A percentile compares a stretch with the other conserved stretches of the same genome.
Conservation (phyloP, 2,329 filamentous ascomycete genomes). For the Sporothrix humicola region DNA sequence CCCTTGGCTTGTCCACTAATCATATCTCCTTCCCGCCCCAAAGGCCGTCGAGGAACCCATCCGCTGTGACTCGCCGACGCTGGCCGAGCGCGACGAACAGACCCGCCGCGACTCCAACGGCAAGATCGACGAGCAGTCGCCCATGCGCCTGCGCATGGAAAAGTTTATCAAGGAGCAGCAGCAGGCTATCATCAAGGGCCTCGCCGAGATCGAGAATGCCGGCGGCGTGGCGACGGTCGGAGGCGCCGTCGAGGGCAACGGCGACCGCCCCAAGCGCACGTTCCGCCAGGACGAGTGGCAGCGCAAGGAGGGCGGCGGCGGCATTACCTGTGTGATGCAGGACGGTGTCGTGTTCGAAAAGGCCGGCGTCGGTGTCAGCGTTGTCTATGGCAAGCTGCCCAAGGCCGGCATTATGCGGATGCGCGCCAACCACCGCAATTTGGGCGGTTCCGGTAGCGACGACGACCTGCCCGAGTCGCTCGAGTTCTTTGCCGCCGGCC, state of each 20-base stretch:
- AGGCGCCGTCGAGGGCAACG: conserved; percentile 33
- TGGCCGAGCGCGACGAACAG: conserved; percentile 83
- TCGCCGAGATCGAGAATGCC: conserved; percentile 67
- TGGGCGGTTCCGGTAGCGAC: conserved; percentile 64
- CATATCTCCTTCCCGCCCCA: no score
- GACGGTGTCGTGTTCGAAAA: conserved; percentile 98
- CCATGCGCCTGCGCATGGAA: conserved; percentile 98
- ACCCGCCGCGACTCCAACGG: conserved; percentile 74
- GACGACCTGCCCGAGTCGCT: conserved; percentile 68
- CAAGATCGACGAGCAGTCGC: conserved; percentile 73
- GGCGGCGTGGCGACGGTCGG: conserved; percentile 34
- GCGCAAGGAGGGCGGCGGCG: conserved; percentile 86
- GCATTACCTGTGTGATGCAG: conserved; percentile 92
- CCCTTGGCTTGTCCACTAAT: no score
- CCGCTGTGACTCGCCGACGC: conserved; percentile 67
- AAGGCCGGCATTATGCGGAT: conserved; percentile 89
- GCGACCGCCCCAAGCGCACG: conserved; percentile 55
- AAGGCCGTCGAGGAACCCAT: conserved; percentile 53
- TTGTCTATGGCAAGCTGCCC: conserved; percentile 91
- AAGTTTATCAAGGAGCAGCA: conserved; percentile 94
- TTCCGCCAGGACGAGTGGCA: conserved; percentile 89
- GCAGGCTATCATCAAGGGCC: conserved; percentile 79
- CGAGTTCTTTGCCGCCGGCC: conserved; percentile 92
- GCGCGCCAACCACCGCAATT: conserved; percentile 91
- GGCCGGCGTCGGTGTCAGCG: conserved; percentile 90